Evolutionary conservation across 78 protist genomes (phyloP).

Genomic region (Protostelium mycophagum): DNA sequence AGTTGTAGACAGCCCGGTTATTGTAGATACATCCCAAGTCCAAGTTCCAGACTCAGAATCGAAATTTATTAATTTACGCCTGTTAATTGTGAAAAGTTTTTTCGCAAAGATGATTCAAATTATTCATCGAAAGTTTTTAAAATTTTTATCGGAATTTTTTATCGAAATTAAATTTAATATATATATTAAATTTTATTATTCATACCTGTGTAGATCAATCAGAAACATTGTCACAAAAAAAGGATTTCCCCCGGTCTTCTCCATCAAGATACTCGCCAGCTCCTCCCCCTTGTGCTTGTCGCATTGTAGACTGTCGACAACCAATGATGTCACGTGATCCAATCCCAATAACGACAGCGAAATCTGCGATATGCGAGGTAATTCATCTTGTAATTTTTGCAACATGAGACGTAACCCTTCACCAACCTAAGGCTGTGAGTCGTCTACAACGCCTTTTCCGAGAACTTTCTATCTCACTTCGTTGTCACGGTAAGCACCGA

Average conservation of each 20-base stretch:
- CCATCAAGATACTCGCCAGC: neutral
- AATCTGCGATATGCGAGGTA: no score
- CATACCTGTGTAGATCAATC: neutral
- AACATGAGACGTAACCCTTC: no score
- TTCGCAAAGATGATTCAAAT: neutral
- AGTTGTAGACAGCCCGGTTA: neutral
- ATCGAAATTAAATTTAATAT: no score
- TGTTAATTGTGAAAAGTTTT: neutral
- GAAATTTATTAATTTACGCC: neutral
- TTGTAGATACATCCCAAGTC: neutral
- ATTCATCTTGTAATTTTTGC: no score
- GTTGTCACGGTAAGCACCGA: neutral
- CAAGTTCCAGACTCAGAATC: neutral
- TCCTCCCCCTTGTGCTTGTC: neutral
- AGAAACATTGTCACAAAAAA: neutral
- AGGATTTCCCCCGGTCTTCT: neutral
- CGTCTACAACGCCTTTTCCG: neutral
- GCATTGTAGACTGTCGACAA: neutral
- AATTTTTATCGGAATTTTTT: no score
- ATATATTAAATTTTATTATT: no score
- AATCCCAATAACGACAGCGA: no score
- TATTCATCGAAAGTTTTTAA: no score
- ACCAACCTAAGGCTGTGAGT: neutral
- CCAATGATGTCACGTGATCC: neutral
- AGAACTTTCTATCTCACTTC: conserved; percentile 1